These are phyloP conservation scores for Plectosphaerella plurivora DNA, from an alignment of 2,329 filamentous ascomycete genomes.

Conservation along the genomic window DNA sequence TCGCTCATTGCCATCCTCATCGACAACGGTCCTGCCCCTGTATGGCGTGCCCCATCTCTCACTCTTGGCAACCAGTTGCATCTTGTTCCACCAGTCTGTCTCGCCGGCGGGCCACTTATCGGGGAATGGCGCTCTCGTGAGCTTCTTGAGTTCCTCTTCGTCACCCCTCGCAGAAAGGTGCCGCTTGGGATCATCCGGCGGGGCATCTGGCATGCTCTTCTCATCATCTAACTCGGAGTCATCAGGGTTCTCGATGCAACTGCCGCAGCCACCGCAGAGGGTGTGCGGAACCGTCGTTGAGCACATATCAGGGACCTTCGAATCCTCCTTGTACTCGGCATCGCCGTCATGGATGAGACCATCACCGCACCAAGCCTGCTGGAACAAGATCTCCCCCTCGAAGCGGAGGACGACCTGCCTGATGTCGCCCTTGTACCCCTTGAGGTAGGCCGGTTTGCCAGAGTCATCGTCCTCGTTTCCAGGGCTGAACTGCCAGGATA, in stretches of 20 bases:
- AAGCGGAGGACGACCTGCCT: background rate
- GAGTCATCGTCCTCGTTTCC: background rate
- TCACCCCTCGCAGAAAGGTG: too few species aligned
- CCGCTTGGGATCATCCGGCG: too few species aligned
- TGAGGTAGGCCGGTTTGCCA: background rate
- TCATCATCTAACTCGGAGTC: background rate
- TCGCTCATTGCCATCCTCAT: background rate
- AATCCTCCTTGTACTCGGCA: background rate
- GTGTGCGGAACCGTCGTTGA: background rate
- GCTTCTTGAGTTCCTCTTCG: background rate
- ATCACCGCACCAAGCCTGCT: background rate
- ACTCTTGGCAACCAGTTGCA: background rate
- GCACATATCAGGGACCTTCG: background rate
- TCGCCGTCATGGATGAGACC: background rate
- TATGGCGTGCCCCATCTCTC: background rate
- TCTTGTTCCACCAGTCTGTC: background rate
- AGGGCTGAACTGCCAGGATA: constrained; percentile 10
- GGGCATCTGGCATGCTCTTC: background rate
- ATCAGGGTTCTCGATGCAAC: background rate
- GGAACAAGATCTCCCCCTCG: background rate
- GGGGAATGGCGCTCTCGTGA: background rate
- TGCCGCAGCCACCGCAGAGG: background rate
- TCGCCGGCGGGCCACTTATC: background rate
- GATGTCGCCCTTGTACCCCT: background rate
- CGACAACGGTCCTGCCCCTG: background rate